Evolutionary conservation across 2,329 filamentous ascomycete species (phyloP), one percentile per base, ranked within the genome.

Genomic region (Xylariaceae sp.): DNA sequence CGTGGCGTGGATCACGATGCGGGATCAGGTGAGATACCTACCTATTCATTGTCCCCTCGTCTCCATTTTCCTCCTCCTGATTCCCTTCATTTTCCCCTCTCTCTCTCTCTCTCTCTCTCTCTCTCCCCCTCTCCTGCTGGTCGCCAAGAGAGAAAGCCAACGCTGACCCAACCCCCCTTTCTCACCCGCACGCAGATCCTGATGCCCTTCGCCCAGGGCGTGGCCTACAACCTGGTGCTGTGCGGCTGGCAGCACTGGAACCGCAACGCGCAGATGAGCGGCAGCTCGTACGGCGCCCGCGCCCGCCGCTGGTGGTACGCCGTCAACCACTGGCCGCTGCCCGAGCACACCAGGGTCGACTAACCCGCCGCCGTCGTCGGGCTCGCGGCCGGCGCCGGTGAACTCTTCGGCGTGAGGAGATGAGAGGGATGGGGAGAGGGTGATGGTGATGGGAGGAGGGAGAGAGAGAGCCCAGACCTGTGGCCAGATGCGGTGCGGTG

Each of bases 161-260:
- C 6, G 11, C 19, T 30, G 30, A 23, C 34, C 33, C 23, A 30
- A 18, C 13, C 14, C 19, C 16, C 18, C 11, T n/a, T 22, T 11
- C 15, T 15, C n/a, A n/a, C n/a, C n/a, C n/a, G n/a, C 9, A 16
- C n/a, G 5, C 38, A 93, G 83, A 68, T 95, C 38, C 60, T 94
- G 52, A 79, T 96, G 64, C 90, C 90, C 27, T 68, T 98, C 33
- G 67, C 83, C 4, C 92, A 96, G 62, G 92, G 92, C 29, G 69
- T 90, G 29, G 58, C 92, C n/a, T 95, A 90, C 73, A 92, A 89
- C 39, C 69, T 96, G 24, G 72, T 81, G 11, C 72, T 94, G 34
- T 77, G 77, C 45, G 92, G 90, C 36, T 96, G 90, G 90, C 79
- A 87, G 52, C 74, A 83, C 56, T 94, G 84, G 84, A 95, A 96